Base-by-base conservation (phyloP, 306 rosid genomes). In the Aeschynomene evenia region DNA sequence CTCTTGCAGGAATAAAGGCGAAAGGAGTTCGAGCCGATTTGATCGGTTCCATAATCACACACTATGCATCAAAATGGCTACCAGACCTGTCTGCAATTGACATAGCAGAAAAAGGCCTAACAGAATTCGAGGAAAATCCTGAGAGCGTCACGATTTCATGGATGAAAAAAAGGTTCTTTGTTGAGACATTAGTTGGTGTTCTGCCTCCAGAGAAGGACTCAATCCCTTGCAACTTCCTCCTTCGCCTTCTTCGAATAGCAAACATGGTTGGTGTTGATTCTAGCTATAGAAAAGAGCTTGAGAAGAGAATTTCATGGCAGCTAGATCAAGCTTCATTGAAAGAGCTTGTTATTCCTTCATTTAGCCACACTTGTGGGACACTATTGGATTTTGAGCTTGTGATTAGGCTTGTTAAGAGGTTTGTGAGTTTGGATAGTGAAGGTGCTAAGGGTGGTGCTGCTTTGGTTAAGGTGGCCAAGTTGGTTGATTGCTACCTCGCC, bases 11-110 rank as follows among this genome's bases (percentile, higher is more conserved):
- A 18, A 91, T 94, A 49, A 87, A 88, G 36, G 86, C 92, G 15
- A 94, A 91, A 63, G 99, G 96, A 0, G 97, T 91, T 28, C 92
- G 92, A 0, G 83, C 85, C 0, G 97, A 94, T 56, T 81, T 94
- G 37, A 76, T 94, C 45, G 97, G 92, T 49, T 94, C 97, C 31
- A 77, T 94, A 0, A 91, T 94, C 73, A 85, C 97, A 16, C 97
- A 94, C 78, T 91, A 91, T 50, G 97, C 99, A 52, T 79, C 89
- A 63, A 91, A 87, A 79, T 94, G 99, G 99, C 92, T 94, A 21
- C 99, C 99, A 1, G 96, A 94, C 36, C 79, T 94, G 70, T 86
- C 91, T 15, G 80, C 75, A 0, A 48, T 26, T 1, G 77, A 75
- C 55, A 7, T 36, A 20, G 13, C 71, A 2, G 78, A 68, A 10